A percentile compares a stretch with the other conserved stretches of the same genome.
Conservation (phyloP, 2,329 filamentous ascomycete species). For the Aspergillus novoparasiticus region DNA sequence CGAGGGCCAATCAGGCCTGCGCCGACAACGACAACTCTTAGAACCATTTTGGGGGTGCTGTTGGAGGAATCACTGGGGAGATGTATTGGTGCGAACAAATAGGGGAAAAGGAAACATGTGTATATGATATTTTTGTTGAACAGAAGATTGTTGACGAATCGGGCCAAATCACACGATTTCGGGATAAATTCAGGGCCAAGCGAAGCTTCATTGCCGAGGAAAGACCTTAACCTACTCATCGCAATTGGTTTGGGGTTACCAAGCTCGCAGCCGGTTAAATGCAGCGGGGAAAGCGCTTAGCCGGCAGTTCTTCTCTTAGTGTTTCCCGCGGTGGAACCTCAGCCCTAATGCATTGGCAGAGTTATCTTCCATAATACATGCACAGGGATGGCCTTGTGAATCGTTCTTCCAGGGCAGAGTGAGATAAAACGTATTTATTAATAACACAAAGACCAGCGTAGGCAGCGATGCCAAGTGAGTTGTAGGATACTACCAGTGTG, state of each 20-base stretch:
- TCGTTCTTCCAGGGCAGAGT: not conserved
- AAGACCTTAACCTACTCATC: too few species aligned
- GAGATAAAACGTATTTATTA: not conserved
- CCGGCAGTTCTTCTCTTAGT: not conserved
- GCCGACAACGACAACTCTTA: conserved; percentile 51
- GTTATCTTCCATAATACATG: not conserved
- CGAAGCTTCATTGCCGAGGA: not conserved
- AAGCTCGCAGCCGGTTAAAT: conserved; percentile 2
- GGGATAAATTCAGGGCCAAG: not conserved
- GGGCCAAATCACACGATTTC: not conserved
- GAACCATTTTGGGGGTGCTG: not conserved
- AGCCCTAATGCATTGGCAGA: conserved; percentile 2
- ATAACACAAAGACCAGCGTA: not conserved
- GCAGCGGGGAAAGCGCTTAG: conserved; percentile 11
- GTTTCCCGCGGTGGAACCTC: not conserved
- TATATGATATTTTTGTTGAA: not conserved
- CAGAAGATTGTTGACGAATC: not conserved
- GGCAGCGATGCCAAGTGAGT: not conserved
- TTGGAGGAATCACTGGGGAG: not conserved
- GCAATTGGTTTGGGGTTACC: not conserved
- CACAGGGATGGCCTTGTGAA: not conserved
- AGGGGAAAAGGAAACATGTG: not conserved
- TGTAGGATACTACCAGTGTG: not conserved
- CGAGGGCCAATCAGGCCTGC: conserved; percentile 55
- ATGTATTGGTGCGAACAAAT: not conserved